A percentile compares a stretch with the other conserved stretches of the same genome.
phyloP scores from a whole-genome alignment of 805 yeast species.

The Dipodascopsis uninucleata region DNA sequence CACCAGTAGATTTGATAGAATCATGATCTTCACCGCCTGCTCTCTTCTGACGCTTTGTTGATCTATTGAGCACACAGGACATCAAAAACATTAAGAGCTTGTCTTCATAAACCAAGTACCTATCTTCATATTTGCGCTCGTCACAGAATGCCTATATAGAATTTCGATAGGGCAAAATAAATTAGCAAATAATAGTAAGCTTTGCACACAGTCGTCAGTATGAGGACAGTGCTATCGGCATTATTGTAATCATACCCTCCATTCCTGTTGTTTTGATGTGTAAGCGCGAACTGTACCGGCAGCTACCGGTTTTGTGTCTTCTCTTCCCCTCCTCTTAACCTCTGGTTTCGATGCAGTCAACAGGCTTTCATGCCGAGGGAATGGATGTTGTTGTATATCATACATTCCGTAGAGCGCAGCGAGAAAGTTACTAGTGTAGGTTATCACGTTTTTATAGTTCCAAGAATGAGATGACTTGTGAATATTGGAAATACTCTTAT shows the following conservation, averaged over 20 bases:
- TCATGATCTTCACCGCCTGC: no score
- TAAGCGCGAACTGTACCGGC: conserved; percentile 12
- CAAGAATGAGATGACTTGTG: no score
- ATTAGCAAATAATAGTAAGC: neutral
- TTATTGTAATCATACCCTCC: conserved; percentile 11
- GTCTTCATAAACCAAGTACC: conserved; percentile 8
- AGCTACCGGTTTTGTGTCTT: conserved; percentile 8
- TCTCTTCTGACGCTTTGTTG: conserved; percentile 6
- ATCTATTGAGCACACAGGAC: conserved; percentile 2
- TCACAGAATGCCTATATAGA: conserved; percentile 4
- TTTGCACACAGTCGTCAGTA: no score
- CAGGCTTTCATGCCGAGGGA: no score
- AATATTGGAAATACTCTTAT: no score
- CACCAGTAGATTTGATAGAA: no score
- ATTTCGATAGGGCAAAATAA: neutral
- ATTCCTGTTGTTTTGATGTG: conserved; percentile 9
- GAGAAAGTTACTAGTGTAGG: no score
- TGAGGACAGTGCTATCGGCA: no score
- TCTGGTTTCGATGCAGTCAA: no score
- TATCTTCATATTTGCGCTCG: conserved; percentile 4
- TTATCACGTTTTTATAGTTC: no score
- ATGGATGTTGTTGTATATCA: no score
- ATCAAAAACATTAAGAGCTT: conserved; percentile 4
- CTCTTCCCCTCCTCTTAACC: conserved; percentile 2
- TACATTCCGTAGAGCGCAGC: no score